A percentile compares a stretch with the other conserved stretches of the same genome.
These are phyloP conservation scores for Cupressus sempervirens DNA, from an alignment of 75 land plant genomes.

Conservation along the genomic window DNA sequence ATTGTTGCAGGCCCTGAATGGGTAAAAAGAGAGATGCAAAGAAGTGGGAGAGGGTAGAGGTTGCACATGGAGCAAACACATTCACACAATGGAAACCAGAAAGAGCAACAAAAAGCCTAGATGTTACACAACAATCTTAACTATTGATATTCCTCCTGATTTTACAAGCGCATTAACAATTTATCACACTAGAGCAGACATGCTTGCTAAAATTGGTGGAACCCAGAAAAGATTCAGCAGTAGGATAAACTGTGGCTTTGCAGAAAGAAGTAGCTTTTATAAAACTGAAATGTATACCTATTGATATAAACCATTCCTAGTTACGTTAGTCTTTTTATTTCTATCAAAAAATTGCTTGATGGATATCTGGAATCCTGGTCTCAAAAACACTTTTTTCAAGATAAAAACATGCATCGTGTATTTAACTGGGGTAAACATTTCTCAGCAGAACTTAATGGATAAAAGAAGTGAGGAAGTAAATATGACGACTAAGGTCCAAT, in stretches of 20 bases:
- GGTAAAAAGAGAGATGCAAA: too few species aligned
- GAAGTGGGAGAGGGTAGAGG: too few species aligned
- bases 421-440: neutral
- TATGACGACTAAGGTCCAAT: neutral
- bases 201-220: neutral
- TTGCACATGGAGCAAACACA: too few species aligned
- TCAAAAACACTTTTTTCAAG: neutral
- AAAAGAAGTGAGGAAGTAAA: neutral
- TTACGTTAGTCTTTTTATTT: neutral
- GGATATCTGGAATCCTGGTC: neutral
- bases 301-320: neutral
- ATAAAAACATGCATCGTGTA: neutral
- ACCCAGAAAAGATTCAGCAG: neutral
- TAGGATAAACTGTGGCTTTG: neutral
- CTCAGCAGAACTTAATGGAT: neutral
- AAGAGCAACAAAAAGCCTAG: neutral
- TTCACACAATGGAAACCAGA: too few species aligned
- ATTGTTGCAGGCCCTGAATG: too few species aligned
- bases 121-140: neutral
- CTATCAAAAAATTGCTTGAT: neutral
- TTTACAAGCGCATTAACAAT: neutral
- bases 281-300: neutral
- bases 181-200: neutral
- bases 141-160: neutral
- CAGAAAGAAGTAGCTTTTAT: conserved; percentile 9